Evolutionary conservation across 2,329 filamentous ascomycete genomes (phyloP), one percentile per base, ranked within the genome.

Genomic region (Calonectria hawksworthii): DNA sequence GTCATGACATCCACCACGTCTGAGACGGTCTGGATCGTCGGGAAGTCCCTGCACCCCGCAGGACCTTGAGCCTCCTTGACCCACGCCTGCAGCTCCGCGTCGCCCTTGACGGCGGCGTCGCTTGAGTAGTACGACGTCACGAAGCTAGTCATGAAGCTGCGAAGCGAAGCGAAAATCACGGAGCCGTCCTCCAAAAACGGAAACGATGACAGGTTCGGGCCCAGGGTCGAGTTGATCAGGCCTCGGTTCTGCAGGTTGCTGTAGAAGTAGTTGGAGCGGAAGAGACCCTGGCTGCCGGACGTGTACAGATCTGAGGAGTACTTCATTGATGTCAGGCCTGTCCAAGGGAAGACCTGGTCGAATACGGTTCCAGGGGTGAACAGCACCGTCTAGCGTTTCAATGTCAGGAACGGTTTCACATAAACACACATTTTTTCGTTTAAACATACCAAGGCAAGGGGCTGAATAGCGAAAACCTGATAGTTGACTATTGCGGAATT

Each of bases 201-300:
- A 14, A 61, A 61, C 8, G 56, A 61, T 4, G 34, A 28, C n/a
- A 61, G 5, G 16, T 61, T 16, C 3, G 56, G 56, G n/a, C 56
- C 56, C 8, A 61, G n/a, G n/a, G 56, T 61, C 56, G 56, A 61
- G n/a, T 61, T 61, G 56, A 61, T 61, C 11, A 61, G 34, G 2
- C 56, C 56, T 0, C 56, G 56, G 10, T 61, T 61, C 14, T 41
- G 56, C 8, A 61, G 56, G 16, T 61, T 61, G 34, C 10, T 18
- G n/a, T 61, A 41, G n/a, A 61, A 61, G 56, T 61, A 61, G 34
- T 61, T 61, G 14, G 56, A 26, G 13, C 56, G 56, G 56, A 61
- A 61, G 3, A 8, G 34, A 11, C 56, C 56, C 23, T 61, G 56
- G 3, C n/a, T 10, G 13, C 56, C 30, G n/a, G 38, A 38, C 10